These are phyloP conservation scores for Verticillium klebahnii DNA, from an alignment of 2,329 filamentous ascomycete species.

Conservation along the genomic window DNA sequence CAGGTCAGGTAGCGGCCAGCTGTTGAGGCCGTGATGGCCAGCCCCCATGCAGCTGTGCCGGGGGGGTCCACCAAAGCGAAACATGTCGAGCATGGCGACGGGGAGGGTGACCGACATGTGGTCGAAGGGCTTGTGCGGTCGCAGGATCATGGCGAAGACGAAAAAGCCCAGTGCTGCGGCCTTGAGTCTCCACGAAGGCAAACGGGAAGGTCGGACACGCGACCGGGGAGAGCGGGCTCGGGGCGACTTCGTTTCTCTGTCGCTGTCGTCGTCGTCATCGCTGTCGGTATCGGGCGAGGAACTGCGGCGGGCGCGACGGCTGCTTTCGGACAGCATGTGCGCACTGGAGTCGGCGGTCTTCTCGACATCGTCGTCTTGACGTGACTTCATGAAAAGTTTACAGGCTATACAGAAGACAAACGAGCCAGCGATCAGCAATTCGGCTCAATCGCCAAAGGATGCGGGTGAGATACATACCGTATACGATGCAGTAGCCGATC, in stretches of 20 bases:
- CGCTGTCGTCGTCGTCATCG: background rate
- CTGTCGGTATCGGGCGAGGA: background rate
- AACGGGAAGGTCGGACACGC: background rate
- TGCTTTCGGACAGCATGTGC: background rate
- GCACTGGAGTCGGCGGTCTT: background rate
- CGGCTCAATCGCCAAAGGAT: background rate
- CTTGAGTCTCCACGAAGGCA: constrained; percentile 5
- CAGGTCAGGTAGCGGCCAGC: constrained; percentile 24
- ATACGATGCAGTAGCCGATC: constrained; percentile 13
- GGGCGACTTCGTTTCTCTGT: background rate
- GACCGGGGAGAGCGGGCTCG: background rate
- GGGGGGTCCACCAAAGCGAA: constrained; percentile 6
- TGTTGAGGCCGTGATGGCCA: constrained; percentile 8
- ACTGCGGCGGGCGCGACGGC: too few species aligned
- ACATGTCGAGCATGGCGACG: constrained; percentile 21
- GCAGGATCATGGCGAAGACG: constrained; percentile 14
- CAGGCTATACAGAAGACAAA: background rate
- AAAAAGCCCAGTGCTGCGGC: constrained; percentile 16
- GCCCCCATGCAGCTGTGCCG: constrained; percentile 17
- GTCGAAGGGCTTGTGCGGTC: constrained; percentile 24
- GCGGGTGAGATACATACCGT: constrained; percentile 13
- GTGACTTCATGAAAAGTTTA: background rate
- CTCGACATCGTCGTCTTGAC: background rate
- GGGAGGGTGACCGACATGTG: constrained; percentile 26
- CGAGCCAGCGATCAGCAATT: background rate